Percentiles rank a stretch among this genome's conserved stretches.
phyloP scores from a whole-genome alignment of 257 asterid species.

The Solanum microdontum region DNA sequence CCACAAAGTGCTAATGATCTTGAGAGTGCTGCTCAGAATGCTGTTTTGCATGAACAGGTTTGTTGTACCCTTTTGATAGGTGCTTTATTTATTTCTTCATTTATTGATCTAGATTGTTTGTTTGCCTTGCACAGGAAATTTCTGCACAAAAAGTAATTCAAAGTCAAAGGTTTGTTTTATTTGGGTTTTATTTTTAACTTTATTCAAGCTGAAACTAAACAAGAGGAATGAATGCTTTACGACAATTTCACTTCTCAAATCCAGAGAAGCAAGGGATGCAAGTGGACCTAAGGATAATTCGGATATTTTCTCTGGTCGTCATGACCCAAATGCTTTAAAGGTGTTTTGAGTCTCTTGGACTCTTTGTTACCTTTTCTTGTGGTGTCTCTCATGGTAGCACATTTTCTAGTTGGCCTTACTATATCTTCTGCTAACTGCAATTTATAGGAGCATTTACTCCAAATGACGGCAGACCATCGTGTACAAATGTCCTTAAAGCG shows the following conservation, averaged over 20 bases:
- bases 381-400: neutral
- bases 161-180: constrained; percentile 59
- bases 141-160: constrained; percentile 76
- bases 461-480: constrained; percentile 73
- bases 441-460: constrained; percentile 79
- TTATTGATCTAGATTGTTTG: constrained; percentile 4
- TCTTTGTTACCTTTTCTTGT: neutral
- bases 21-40: constrained; percentile 68
- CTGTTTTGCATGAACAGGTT: constrained; percentile 87
- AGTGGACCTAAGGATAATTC: constrained; percentile 32
- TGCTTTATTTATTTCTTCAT: constrained; percentile 1
- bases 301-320: constrained; percentile 74
- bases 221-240: neutral
- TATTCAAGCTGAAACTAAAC: neutral
- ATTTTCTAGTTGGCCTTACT: neutral
- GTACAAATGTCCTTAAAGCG: constrained; percentile 63
- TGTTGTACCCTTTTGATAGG: neutral
- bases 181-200: neutral
- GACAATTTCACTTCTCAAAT: constrained; percentile 10
- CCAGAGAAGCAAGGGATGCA: constrained; percentile 51
- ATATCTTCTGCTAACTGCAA: neutral
- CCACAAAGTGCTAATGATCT: constrained; percentile 33
- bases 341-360: constrained; percentile 19
- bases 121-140: constrained; percentile 52
- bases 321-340: constrained; percentile 74